Evolutionary conservation across 2,329 filamentous ascomycete genomes (phyloP).

Genomic region (Penicillium decumbens): DNA sequence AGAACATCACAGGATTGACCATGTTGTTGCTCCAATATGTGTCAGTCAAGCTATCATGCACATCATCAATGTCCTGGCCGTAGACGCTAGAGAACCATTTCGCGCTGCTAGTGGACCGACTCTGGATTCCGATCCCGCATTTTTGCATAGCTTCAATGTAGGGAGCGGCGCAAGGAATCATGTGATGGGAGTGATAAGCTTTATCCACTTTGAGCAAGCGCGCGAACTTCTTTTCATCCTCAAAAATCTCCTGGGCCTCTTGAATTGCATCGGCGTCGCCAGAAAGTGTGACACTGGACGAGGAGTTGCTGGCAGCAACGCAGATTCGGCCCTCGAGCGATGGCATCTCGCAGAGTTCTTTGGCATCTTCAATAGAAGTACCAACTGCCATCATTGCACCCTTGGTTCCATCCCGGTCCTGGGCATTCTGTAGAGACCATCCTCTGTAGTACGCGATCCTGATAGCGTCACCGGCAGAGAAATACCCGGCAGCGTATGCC

Average conservation of each 20-base stretch:
- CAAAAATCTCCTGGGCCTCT: slow-evolving; percentile 27
- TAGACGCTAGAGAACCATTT: slow-evolving; percentile 32
- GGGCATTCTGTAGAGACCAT: slow-evolving; percentile 23
- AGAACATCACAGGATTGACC: slow-evolving; percentile 24
- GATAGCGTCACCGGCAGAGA: slow-evolving; percentile 44
- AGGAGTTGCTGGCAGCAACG: slow-evolving; percentile 41
- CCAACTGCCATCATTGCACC: slow-evolving; percentile 51
- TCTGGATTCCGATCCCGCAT: slow-evolving; percentile 11
- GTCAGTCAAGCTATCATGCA: slow-evolving; percentile 15
- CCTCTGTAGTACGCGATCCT: slow-evolving; percentile 47
- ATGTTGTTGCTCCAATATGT: slow-evolving; percentile 32
- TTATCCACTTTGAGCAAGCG: slow-evolving; percentile 40
- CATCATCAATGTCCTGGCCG: slow-evolving; percentile 11
- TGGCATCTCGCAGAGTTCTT: slow-evolving; percentile 23
- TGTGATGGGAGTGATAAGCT: slow-evolving; percentile 47
- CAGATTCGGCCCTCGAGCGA: slow-evolving; percentile 27
- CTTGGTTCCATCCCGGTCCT: slow-evolving; percentile 6
- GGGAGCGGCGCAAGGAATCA: slow-evolving; percentile 31
- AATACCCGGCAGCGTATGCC: slow-evolving; percentile 47
- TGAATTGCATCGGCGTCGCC: slow-evolving; percentile 40
- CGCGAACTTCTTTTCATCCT: slow-evolving; percentile 37
- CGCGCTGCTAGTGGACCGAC: background rate
- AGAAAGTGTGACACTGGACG: slow-evolving; percentile 43
- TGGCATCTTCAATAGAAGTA: slow-evolving; percentile 35
- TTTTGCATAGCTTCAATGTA: slow-evolving; percentile 27